These are phyloP conservation scores for Andrographis paniculata DNA, from an alignment of 305 asterid genomes.

Conservation along the genomic window DNA sequence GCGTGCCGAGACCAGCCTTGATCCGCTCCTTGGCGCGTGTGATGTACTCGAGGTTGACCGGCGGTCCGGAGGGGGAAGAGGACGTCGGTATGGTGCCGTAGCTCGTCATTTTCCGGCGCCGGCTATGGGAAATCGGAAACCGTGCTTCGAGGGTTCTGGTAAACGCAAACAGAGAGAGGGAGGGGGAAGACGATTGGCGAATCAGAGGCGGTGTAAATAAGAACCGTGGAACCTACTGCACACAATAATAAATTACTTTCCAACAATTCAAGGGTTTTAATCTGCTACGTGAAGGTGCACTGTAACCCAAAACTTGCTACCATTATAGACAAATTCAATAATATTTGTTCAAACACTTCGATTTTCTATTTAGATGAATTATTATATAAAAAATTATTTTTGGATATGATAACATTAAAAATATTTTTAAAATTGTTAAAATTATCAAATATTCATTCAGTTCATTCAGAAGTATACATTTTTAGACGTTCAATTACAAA, in stretches of 20 bases:
- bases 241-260: constrained; percentile 22
- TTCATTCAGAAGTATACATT: too few species aligned
- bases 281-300: constrained; percentile 22
- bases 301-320: background rate
- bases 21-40: constrained; percentile 45
- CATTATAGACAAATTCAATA: too few species aligned
- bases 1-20: constrained; percentile 45
- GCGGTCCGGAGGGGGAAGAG: constrained; percentile 16
- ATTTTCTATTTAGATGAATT: background rate
- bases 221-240: constrained; percentile 24
- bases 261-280: background rate
- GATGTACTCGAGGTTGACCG: constrained; percentile 31
- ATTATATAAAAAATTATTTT: too few species aligned
- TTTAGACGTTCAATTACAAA: too few species aligned
- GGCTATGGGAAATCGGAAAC: background rate
- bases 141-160: too few species aligned
- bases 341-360: too few species aligned
- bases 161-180: too few species aligned
- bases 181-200: constrained; percentile 9
- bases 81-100: constrained; percentile 68
- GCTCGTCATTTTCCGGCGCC: constrained; percentile 34
- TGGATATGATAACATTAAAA: too few species aligned
- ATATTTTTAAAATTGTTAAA: too few species aligned
- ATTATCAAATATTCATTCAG: too few species aligned
- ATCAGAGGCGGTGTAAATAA: constrained; percentile 26